Base-by-base conservation (phyloP, 495 filamentous ascomycete species). In the Xylaria venustula region DNA sequence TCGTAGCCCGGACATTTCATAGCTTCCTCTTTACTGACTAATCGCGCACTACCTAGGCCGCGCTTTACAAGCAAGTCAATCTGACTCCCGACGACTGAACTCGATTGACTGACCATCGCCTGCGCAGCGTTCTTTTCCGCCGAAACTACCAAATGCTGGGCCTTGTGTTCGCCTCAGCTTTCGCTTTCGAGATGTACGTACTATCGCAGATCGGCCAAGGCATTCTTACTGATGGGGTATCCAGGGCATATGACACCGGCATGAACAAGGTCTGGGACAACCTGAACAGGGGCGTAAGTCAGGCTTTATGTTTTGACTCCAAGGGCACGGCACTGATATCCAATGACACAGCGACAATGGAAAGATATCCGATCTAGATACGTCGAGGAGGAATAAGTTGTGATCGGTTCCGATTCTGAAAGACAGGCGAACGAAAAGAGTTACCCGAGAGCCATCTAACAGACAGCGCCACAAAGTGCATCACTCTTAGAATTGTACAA, bases 361-460 rank as follows among this genome's bases (percentile, higher is more conserved):
- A 98, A 98, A 84, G 94, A 98, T 75, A 97, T 99, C 80, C 92
- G 94, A 74, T 76, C 85, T 72, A 87, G 84, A 71, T 99, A 97
- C 74, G 75, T 92, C 65, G 73, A 88, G 70, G 81, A 83, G 67
- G 88, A 91, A 84, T 73, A 83, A 80, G 62, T 74, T 78, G 55
- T 53, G 15, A 41, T 20, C 37, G 20, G 44, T 20, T 3, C 26
- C 75, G 63, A 45, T 45, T 40, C 28, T 53, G 22, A 45, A 47
- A 53, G 41, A 60, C 7, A 22, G 30, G 11, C 30, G 5, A 11
- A 34, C 11, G 5, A 22, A 25, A 32, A 45, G 34, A 42, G 22
- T n/a, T 15, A 8, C 26, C 22, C 37, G 40, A 55, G 26, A 25
- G 40, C 53, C 40, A 23, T 23, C 19, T 22, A 20, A 34, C 37